Base-by-base conservation (phyloP, 1,139 yeast genomes). In the Candida glucosophila region DNA sequence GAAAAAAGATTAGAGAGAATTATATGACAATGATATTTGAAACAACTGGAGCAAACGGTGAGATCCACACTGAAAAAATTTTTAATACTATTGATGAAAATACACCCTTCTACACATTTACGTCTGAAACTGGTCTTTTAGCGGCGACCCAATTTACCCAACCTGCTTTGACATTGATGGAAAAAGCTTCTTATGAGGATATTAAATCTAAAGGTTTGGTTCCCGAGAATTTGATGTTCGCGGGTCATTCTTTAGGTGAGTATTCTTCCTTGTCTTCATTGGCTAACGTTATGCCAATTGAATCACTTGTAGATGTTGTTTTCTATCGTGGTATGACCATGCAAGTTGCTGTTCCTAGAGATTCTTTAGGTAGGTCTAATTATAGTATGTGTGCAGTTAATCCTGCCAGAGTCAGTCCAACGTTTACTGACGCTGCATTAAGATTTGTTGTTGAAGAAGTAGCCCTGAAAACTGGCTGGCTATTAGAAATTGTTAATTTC, bases 291-390 rank as follows among this genome's bases (percentile, higher is more conserved):
- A 88, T 90, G 97, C 95, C 98, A 30, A 88, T 92, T 47, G 98
- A 92, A 64, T 81, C 94, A 6, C 71, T 90, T 44, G 98, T 90
- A 31, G 99, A 90, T 56, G 95, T 90, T 55, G 98, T 90, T 24
- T 90, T 90, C 73, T 92, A 90, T 73, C 78, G 99, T 69, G 99
- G 99, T 73, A 90, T 90, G 98, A 90, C 99, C 25, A 90, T 90
- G 98, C 98, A 90, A 70, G 98, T 90, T 39, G 98, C 98, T 24
- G 99, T 90, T 40, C 97, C 97, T 50, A 78, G 99, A 64, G 99
- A 90, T 59, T 73, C 77, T 32, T 54, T 62, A 27, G 99, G 99
- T 27, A 80, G 98, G 64, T 90, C 98, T 34, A 90, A 92, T 67
- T 90, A 90, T 50, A 97, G 98, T 68, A 90, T 90, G 99, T 76